Base-by-base conservation (phyloP, 2,329 filamentous ascomycete genomes). In the Penicillium sp. region DNA sequence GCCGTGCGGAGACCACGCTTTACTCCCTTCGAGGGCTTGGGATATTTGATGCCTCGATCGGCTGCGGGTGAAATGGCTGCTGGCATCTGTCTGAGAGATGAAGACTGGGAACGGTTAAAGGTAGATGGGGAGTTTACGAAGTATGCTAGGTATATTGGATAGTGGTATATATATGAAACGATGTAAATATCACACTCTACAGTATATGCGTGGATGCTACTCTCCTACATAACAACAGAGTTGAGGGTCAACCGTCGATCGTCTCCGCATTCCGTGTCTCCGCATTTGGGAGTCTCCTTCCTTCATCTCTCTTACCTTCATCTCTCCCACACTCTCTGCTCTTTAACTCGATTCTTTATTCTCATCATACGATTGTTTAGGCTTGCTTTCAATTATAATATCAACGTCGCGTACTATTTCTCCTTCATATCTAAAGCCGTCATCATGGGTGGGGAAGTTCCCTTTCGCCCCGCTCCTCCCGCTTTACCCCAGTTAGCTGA, bases 401-500 rank as follows among this genome's bases (percentile, higher is more conserved):
- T 8, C 22, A 28, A 8, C 24, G 3, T 10, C 10, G 15, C 12
- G 12, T 31, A 13, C 2, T 12, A 7, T 31, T 39, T 31, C 21
- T 15, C n/a, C 33, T 7, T 5, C 33, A 4, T 5, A 22, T 24
- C 15, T 10, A 32, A 45, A 17, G 3, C 42, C 13, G 39, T 26
- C 50, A 57, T 35, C 26, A 71, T 71, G 68, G 67, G 68, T 57
- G 68, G 68, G 57, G 66, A 69, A 60, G 58, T 54, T 52, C 64
- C 57, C 56, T 63, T 55, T 52, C 49, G 53, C 58, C 60, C 48
- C 54, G 54, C 57, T 54, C 44, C 53, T 37, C 54, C 50, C 62
- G 62, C 66, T 63, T 76, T 80, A 58, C 77, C 78, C 45, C 72
- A 74, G 59, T 68, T 77, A 43, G 72, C 74, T 32, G 62, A 71